Base-by-base conservation (phyloP, 192 early-diverging fungal genomes). In the Radiomyces spectabilis region DNA sequence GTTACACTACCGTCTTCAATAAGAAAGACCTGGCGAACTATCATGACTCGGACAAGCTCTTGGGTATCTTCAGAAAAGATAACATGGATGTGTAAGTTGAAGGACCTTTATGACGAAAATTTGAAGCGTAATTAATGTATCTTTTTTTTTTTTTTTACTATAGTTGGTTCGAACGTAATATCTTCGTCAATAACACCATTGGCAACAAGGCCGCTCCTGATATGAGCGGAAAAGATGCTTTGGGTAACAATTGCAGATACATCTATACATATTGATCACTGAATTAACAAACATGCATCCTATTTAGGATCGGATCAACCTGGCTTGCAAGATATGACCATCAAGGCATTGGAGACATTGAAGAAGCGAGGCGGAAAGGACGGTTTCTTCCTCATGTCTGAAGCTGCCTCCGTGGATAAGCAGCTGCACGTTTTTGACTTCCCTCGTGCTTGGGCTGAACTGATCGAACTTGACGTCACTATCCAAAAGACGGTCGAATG, bases 331-430 rank as follows among this genome's bases (percentile, higher is more conserved):
- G 59, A 76, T 32, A 84, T 84, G 81, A 76, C 75, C 29, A 2
- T 76, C 54, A 78, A 73, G 63, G 81, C 78, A 42, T 68, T 84
- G 41, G 71, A 84, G 24, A 65, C 73, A 44, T 64, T 84, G 55
- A 68, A 83, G 53, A 74, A 74, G 62, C 74, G 74, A 24, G 61
- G 69, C 53, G 76, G 74, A 62, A 69, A 69, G 22, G 71, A 82
- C 53, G 82, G 82, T 56, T 84, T 65, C 61, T 84, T 80, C 74
- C 48, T 84, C 40, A 80, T 84, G 80, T 67, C 72, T 41, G 82
- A 84, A 62, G 82, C 78, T 49, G 82, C 79, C 19, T 74, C 78
- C 25, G 69, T 84, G 34, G 82, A 84, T 63, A 84, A 84, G 65
- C 53, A 66, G 51, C 68, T 84, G 64, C 80, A 84, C 55, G 65